Evolutionary conservation across 306 rosid genomes (phyloP).

Genomic region (Canavalia ensiformis): DNA sequence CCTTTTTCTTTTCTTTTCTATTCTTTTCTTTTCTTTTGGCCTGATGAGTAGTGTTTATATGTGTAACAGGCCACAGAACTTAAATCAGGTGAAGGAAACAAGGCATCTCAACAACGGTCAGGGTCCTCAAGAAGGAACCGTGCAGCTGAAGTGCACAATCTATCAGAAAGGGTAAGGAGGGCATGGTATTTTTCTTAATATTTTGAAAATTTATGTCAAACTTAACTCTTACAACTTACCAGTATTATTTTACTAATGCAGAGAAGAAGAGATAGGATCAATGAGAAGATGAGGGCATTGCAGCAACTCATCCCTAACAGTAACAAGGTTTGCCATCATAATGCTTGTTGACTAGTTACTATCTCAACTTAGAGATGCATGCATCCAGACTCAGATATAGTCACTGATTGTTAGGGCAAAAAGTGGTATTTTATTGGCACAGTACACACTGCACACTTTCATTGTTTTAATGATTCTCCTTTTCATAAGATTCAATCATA

Average conservation of each 20-base stretch:
- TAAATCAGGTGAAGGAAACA: conserved; percentile 65
- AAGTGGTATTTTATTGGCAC: not conserved
- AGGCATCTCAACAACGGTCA: conserved; percentile 61
- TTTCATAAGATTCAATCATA: conserved; percentile 26
- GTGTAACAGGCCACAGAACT: conserved; percentile 66
- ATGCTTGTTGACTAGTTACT: conserved; percentile 20
- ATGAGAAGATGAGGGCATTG: conserved; percentile 86
- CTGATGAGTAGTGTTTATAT: conserved; percentile 24
- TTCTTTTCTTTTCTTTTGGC: not conserved
- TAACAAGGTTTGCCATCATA: conserved; percentile 69
- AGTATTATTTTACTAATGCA: conserved; percentile 47
- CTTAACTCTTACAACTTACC: not conserved
- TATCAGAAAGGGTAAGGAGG: conserved; percentile 84
- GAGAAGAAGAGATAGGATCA: conserved; percentile 94
- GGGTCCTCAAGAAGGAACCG: conserved; percentile 73
- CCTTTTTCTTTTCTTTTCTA: not conserved
- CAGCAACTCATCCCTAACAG: conserved; percentile 93
- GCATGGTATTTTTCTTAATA: conserved; percentile 26
- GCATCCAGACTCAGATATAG: conserved; percentile 18
- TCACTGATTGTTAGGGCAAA: conserved; percentile 15
- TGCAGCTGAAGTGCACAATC: conserved; percentile 88
- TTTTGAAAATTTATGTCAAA: not conserved
- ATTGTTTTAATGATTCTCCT: conserved; percentile 16
- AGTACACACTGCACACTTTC: not conserved
- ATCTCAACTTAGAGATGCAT: conserved; percentile 6